phyloP scores from a whole-genome alignment of 2,329 filamentous ascomycete genomes.

The Paraphoma sp. region DNA sequence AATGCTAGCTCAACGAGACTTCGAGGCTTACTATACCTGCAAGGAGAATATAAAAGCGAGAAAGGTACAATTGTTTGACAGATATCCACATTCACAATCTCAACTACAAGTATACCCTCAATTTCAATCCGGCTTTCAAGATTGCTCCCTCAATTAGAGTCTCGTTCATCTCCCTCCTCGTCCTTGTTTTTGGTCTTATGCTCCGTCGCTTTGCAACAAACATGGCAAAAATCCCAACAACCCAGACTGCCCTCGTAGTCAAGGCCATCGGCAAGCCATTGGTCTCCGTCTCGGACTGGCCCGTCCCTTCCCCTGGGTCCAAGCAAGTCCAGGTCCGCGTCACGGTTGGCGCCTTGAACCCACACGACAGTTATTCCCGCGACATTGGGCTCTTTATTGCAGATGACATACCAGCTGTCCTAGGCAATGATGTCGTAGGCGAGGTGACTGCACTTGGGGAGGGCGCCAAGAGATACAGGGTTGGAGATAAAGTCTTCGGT shows the following conservation, averaged over 20 bases:
- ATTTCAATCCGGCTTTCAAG: too few relatives aligned
- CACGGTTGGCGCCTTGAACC: slow-evolving; percentile 43
- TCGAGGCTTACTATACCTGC: too few relatives aligned
- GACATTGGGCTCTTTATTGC: slow-evolving; percentile 48
- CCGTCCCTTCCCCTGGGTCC: slow-evolving; percentile 14
- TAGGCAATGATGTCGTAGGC: slow-evolving; percentile 56
- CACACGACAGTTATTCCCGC: slow-evolving; percentile 51
- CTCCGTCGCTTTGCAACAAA: too few relatives aligned
- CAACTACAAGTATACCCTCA: too few relatives aligned
- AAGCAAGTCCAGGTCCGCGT: slow-evolving; percentile 49
- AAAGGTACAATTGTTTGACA: too few relatives aligned
- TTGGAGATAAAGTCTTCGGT: slow-evolving; percentile 65
- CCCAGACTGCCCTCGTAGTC: not conserved
- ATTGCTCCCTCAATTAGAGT: too few relatives aligned
- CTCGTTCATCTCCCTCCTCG: too few relatives aligned
- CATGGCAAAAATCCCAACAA: not conserved
- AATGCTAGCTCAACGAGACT: too few relatives aligned
- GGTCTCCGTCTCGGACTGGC: not conserved
- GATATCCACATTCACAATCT: too few relatives aligned
- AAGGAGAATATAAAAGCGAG: too few relatives aligned
- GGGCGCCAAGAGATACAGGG: slow-evolving; percentile 59
- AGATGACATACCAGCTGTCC: slow-evolving; percentile 39
- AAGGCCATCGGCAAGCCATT: not conserved
- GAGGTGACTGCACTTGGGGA: slow-evolving; percentile 57
- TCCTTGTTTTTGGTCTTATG: too few relatives aligned